Evolutionary conservation across 495 filamentous ascomycete genomes (phyloP), one percentile per base, ranked within the genome.

Genomic region (Immersiella caudata): DNA sequence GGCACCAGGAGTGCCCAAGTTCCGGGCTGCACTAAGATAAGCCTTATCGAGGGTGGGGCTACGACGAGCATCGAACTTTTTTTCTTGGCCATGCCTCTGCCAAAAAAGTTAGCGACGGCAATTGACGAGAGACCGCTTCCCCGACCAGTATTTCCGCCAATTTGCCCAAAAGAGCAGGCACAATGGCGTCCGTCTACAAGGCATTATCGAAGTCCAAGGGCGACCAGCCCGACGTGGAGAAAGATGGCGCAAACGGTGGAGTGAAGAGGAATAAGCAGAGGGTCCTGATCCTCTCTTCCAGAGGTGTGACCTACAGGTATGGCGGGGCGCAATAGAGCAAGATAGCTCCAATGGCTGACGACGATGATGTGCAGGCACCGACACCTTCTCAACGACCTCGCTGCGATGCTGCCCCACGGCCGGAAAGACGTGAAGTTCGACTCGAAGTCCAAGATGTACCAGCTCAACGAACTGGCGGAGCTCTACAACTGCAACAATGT

Each of bases 401-500:
- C 93, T 57, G 84, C 88, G 25, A 89, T 99, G 70, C 88, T 99
- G 59, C 95, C 95, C 0, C 95, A 99, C 73, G 88, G 88, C 46
- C 87, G 93, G 72, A 96, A 96, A 80, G 95, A 99, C 77, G 93
- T 90, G 66, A 99, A 99, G 78, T 88, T 97, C 60, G 94, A 98
- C 73, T 95, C 94, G 49, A 97, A 98, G 79, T 94, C 93, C 62
- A 93, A 96, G 73, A 90, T 97, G 66, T 89, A 91, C 78, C 88
- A 97, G 73, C 86, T 99, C 8, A 98, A 98, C 81, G 94, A 97
- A 76, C 88, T 98, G 18, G 95, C 95, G 49, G 94, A 99, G 71
- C 87, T 99, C 21, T 96, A 97, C 84, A 98, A 97, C 71, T 97
- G 94, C 87, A 99, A 99, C 81, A 95, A 97, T 78, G 89, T 98